Conservation (phyloP, 2,329 filamentous ascomycete species). For the Botrytis tulipae region DNA sequence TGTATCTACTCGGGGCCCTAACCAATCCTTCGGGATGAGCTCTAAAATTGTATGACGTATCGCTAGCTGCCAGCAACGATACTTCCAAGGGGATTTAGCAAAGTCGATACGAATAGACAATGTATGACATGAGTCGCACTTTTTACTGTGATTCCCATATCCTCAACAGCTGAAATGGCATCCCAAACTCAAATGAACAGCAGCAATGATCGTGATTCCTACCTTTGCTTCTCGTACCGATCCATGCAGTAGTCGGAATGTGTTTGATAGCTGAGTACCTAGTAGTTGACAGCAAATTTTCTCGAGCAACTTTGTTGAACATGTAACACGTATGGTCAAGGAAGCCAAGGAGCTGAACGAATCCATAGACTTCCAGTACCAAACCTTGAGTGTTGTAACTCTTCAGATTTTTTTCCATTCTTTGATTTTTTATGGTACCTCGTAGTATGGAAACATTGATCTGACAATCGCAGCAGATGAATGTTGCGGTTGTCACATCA, state of each 20-base stretch:
- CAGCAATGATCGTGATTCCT: not conserved
- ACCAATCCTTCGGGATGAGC: not conserved
- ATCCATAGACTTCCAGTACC: not conserved
- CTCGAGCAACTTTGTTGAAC: not conserved
- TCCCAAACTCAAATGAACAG: not conserved
- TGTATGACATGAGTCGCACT: not conserved
- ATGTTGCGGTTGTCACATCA: not conserved
- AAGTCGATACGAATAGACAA: not conserved
- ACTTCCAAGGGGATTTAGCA: not conserved
- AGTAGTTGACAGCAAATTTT: not conserved
- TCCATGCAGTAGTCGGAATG: not conserved
- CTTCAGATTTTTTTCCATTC: not conserved
- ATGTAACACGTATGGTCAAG: not conserved
- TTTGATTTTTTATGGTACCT: not conserved
- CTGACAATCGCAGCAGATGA: too few relatives aligned
- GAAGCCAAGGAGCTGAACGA: not conserved
- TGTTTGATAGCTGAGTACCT: too few relatives aligned
- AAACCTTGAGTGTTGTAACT: not conserved
- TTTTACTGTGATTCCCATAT: not conserved
- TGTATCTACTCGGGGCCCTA: not conserved
- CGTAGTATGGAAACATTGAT: not conserved
- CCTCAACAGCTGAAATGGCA: not conserved
- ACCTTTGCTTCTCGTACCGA: not conserved
- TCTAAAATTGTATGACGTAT: conserved; percentile 1
- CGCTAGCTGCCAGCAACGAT: not conserved